phyloP scores from a whole-genome alignment of 257 asterid genomes.

The Marsdenia floribunda region DNA sequence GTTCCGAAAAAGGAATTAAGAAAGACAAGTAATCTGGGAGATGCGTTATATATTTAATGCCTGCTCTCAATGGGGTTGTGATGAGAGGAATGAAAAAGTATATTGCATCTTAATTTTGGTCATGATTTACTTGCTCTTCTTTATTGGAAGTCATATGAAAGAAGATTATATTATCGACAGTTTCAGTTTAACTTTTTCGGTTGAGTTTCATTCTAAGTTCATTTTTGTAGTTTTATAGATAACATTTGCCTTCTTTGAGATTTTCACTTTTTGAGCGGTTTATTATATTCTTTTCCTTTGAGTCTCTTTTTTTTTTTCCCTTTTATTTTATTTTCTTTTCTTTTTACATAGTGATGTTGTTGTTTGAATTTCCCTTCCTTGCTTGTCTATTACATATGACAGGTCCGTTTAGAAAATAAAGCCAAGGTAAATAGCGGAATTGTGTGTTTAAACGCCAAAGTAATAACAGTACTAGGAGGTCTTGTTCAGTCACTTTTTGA shows the following conservation, averaged over 20 bases:
- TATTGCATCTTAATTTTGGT: not conserved
- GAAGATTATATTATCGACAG: not conserved
- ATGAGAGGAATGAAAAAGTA: not conserved
- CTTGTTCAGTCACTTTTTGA: conserved; percentile 72
- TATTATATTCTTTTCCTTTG: not conserved
- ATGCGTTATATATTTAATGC: not conserved
- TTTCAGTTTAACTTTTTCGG: not conserved
- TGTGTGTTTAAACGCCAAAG: conserved; percentile 56
- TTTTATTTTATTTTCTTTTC: too few relatives aligned
- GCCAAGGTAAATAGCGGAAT: conserved; percentile 50
- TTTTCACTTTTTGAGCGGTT: not conserved
- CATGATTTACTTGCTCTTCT: not conserved
- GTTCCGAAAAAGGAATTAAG: not conserved
- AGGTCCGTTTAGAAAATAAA: conserved; percentile 63
- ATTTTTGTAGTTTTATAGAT: not conserved
- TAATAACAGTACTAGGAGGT: conserved; percentile 61
- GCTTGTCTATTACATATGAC: conserved; percentile 29
- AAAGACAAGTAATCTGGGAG: not conserved
- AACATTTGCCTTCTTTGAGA: not conserved
- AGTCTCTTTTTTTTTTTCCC: too few relatives aligned
- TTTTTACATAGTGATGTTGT: not conserved
- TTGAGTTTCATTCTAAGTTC: not conserved
- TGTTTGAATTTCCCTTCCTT: not conserved
- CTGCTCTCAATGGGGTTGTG: not conserved
- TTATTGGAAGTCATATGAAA: not conserved